These are phyloP conservation scores for Penicillium sp. DNA, from an alignment of 2,329 filamentous ascomycete species.

Conservation along the genomic window DNA sequence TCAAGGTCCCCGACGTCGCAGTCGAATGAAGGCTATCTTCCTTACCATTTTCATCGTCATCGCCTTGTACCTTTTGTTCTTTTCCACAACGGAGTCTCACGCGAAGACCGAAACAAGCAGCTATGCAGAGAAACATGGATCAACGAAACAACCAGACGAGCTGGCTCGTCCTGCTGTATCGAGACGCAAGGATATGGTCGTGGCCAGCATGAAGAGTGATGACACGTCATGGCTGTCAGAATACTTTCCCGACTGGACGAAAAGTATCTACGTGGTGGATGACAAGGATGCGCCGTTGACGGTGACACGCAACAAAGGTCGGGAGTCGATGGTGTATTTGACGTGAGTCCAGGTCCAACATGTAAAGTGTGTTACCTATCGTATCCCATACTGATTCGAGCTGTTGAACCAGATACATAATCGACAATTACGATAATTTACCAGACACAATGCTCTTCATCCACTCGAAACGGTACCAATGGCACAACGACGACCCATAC, in stretches of 20 bases:
- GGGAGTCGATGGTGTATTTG: constrained; percentile 46
- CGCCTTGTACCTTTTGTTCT: constrained; percentile 36
- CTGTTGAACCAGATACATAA: constrained; percentile 37
- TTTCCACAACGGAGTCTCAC: constrained; percentile 16
- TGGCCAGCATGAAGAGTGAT: constrained; percentile 41
- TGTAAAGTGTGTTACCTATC: neutral
- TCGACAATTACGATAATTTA: constrained; percentile 43
- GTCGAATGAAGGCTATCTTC: constrained; percentile 34
- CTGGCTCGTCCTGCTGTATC: constrained; percentile 16
- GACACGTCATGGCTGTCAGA: constrained; percentile 42
- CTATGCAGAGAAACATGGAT: constrained; percentile 20
- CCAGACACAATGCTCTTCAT: constrained; percentile 44
- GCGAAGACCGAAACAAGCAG: constrained; percentile 14
- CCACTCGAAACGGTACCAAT: constrained; percentile 42
- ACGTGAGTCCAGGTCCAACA: constrained; percentile 33
- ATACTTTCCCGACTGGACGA: constrained; percentile 48
- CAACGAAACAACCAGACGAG: constrained; percentile 15
- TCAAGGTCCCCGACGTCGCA: constrained; percentile 36
- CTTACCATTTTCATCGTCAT: constrained; percentile 34
- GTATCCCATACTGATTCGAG: constrained; percentile 8
- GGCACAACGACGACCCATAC: constrained; percentile 54
- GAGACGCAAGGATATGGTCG: constrained; percentile 35
- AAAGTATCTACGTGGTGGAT: constrained; percentile 57
- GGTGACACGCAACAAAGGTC: constrained; percentile 47
- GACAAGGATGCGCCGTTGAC: constrained; percentile 48